These are phyloP conservation scores for Fusarium armeniacum DNA, from an alignment of 2,329 filamentous ascomycete species.

Conservation along the genomic window DNA sequence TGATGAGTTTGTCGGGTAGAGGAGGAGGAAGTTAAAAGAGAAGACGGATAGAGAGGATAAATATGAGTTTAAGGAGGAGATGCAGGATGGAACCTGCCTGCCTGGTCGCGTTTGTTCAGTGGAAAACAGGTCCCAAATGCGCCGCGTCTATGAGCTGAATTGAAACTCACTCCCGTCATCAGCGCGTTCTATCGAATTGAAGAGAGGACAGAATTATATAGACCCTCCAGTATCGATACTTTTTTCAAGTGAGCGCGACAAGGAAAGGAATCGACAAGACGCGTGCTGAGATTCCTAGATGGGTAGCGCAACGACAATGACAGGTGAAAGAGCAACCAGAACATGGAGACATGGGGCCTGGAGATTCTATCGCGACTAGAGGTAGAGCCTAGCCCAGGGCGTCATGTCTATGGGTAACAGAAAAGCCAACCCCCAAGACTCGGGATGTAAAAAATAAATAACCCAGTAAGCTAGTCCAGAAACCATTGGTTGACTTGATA, in stretches of 20 bases:
- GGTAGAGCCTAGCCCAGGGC: constrained; percentile 46
- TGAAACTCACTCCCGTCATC: constrained; percentile 3
- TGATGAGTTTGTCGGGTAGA: constrained; percentile 27
- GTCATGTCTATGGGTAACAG: constrained; percentile 1
- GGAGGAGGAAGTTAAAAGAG: constrained; percentile 25
- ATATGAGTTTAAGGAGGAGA: constrained; percentile 47
- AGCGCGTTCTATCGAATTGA: constrained; percentile 22
- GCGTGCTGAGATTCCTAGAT: constrained; percentile 42
- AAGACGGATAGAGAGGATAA: constrained; percentile 37
- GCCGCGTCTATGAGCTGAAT: constrained; percentile 24
- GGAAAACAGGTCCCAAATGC: constrained; percentile 23
- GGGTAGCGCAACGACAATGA: constrained; percentile 29
- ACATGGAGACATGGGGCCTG: constrained; percentile 26
- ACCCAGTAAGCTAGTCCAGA: no score
- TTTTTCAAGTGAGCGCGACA: constrained; percentile 40
- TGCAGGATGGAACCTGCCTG: constrained; percentile 35
- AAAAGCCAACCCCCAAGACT: neutral
- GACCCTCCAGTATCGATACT: constrained; percentile 27
- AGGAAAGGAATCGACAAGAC: constrained; percentile 41
- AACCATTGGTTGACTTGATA: neutral
- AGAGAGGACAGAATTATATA: constrained; percentile 17
- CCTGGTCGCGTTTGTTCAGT: constrained; percentile 36
- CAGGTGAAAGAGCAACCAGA: constrained; percentile 31
- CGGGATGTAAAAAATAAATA: neutral
- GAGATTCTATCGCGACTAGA: constrained; percentile 52